These are phyloP conservation scores for Raffaelea deltoideospora DNA, from an alignment of 2,329 filamentous ascomycete species.

Conservation along the genomic window DNA sequence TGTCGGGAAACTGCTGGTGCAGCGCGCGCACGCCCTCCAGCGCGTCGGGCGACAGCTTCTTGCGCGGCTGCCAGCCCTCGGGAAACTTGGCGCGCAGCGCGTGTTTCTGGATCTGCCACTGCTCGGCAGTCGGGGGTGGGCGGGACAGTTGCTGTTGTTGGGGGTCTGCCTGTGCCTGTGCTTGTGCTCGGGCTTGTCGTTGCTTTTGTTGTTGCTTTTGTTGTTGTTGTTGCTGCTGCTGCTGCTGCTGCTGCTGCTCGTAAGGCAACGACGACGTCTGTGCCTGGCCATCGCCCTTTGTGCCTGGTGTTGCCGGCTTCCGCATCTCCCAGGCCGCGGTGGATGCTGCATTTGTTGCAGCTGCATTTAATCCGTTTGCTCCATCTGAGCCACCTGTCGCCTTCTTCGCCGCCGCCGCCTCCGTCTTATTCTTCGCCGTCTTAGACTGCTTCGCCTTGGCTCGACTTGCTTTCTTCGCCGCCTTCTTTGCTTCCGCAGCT, in stretches of 20 bases:
- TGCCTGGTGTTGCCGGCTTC: too few species aligned
- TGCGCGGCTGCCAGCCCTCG: slow-evolving; percentile 67
- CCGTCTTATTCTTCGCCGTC: too few species aligned
- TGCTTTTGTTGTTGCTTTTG: neutral
- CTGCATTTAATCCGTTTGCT: too few species aligned
- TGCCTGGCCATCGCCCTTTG: too few species aligned
- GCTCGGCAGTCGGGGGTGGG: slow-evolving; percentile 7
- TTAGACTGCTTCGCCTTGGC: neutral
- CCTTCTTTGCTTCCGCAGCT: neutral
- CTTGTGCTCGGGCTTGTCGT: neutral
- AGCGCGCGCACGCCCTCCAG: slow-evolving; percentile 79
- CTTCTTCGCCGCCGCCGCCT: too few species aligned
- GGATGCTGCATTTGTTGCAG: too few species aligned
- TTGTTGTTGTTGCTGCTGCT: neutral
- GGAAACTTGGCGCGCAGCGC: slow-evolving; percentile 66
- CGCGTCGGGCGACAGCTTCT: slow-evolving; percentile 81
- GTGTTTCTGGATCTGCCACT: slow-evolving; percentile 64
- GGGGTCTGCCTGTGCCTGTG: neutral
- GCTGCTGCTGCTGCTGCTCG: too few species aligned
- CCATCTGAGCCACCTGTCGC: too few species aligned
- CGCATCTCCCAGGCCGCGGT: too few species aligned
- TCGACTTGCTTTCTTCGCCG: neutral
- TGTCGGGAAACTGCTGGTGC: slow-evolving; percentile 59
- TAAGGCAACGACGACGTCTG: too few species aligned
- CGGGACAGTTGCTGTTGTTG: neutral